Evolutionary conservation across 129 eudicot species (phyloP).

Genomic region (Pulicaria dysenterica): DNA sequence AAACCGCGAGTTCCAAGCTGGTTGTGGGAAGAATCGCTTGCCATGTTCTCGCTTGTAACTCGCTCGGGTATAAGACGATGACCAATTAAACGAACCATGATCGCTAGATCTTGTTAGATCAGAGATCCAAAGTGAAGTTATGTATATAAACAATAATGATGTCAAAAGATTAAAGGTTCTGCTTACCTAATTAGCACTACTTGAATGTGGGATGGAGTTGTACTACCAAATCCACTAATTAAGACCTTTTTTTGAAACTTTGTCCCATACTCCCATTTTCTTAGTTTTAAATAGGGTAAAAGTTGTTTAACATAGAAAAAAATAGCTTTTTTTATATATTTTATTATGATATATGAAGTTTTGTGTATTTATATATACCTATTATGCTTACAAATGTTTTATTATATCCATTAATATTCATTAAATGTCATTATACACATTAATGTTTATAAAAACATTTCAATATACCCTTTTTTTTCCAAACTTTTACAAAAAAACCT

Average conservation of each 20-base stretch:
- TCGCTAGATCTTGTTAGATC: neutral
- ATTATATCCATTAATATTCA: too few relatives aligned
- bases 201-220: slow-evolving; percentile 30
- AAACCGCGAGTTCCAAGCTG: slow-evolving; percentile 23
- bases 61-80: neutral
- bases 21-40: slow-evolving; percentile 18
- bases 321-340: too few relatives aligned
- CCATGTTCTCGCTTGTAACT: slow-evolving; percentile 5
- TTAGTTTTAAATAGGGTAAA: neutral
- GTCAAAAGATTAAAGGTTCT: slow-evolving; percentile 10
- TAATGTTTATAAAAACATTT: too few relatives aligned
- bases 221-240: slow-evolving; percentile 30
- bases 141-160: slow-evolving; percentile 2
- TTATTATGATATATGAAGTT: too few relatives aligned
- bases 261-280: neutral
- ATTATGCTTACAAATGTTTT: too few relatives aligned
- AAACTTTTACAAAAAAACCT: too few relatives aligned
- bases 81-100: slow-evolving; percentile 4
- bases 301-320: too few relatives aligned
- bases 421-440: too few relatives aligned
- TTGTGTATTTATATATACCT: too few relatives aligned
- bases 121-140: neutral
- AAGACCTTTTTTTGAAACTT: neutral
- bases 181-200: slow-evolving; percentile 19
- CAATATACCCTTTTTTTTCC: too few relatives aligned